Evolutionary conservation across 2,329 filamentous ascomycete genomes (phyloP).

Genomic region (Dactylellina drechsleri): DNA sequence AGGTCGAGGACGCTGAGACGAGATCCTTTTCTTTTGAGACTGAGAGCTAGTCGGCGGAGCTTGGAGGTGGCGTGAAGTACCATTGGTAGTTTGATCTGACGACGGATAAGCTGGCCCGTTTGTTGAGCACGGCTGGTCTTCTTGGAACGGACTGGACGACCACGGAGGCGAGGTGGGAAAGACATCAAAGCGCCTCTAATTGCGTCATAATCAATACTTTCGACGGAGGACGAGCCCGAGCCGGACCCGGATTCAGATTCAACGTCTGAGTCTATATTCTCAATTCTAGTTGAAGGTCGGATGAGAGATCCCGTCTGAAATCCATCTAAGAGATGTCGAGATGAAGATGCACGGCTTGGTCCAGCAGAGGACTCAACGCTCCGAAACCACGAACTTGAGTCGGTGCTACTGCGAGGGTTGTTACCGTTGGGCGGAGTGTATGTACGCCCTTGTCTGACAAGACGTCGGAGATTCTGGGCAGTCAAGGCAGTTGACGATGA

Average conservation of each 20-base stretch:
- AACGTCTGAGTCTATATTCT: background rate
- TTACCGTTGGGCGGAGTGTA: background rate
- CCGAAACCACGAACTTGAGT: background rate
- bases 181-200: too few relatives aligned
- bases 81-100: conserved; percentile 21
- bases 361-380: background rate
- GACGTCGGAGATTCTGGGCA: background rate
- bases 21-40: background rate
- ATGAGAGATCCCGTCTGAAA: background rate
- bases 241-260: too few relatives aligned
- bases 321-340: background rate
- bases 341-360: background rate
- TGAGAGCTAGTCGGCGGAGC: background rate
- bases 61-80: conserved; percentile 1
- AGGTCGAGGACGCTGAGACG: background rate
- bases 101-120: conserved; percentile 2
- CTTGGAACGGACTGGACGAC: too few relatives aligned
- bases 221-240: too few relatives aligned
- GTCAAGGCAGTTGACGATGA: background rate
- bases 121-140: background rate
- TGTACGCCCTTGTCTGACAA: conserved; percentile 26
- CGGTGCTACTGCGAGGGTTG: background rate
- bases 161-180: too few relatives aligned
- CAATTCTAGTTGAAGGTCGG: background rate
- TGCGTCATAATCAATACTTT: too few relatives aligned